Evolutionary conservation across 169 alveolate species (phyloP).

Genomic region (Eimeria falciformis): DNA sequence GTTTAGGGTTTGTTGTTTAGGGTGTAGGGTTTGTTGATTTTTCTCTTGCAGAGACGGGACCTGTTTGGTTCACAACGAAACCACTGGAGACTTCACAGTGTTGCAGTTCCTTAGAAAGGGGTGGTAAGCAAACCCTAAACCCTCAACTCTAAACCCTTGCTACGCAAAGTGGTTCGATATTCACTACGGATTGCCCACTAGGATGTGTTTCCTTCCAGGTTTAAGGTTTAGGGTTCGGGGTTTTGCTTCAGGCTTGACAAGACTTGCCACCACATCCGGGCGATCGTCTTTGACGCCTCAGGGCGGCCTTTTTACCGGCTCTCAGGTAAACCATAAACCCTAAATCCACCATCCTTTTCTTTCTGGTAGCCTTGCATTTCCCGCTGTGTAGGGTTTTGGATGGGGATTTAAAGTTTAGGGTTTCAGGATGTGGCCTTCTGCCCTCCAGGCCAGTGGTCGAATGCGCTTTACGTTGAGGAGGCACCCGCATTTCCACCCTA

Average conservation of each 20-base stretch:
- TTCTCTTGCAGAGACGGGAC: conserved; percentile 84
- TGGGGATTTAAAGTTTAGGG: conserved; percentile 15
- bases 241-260: conserved; percentile 53
- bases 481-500: conserved; percentile 42
- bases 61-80: conserved; percentile 84
- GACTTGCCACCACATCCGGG: conserved; percentile 63
- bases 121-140: conserved; percentile 80
- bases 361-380: not conserved
- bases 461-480: conserved; percentile 68
- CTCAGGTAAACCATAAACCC: conserved; percentile 40
- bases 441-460: conserved; percentile 69
- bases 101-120: conserved; percentile 89
- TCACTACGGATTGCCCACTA: not conserved
- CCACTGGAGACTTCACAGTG: conserved; percentile 88
- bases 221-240: conserved; percentile 26
- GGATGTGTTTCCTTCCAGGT: not conserved
- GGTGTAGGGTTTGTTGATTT: not conserved
- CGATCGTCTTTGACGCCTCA: conserved; percentile 56
- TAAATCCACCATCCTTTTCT: not conserved
- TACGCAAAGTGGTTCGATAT: no score
- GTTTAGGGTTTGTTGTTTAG: not conserved
- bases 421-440: conserved; percentile 1
- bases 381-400: not conserved
- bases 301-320: conserved; percentile 71
- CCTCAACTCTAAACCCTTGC: not conserved